These are phyloP conservation scores for Calophaca sinica DNA, from an alignment of 306 rosid species.

Conservation along the genomic window DNA sequence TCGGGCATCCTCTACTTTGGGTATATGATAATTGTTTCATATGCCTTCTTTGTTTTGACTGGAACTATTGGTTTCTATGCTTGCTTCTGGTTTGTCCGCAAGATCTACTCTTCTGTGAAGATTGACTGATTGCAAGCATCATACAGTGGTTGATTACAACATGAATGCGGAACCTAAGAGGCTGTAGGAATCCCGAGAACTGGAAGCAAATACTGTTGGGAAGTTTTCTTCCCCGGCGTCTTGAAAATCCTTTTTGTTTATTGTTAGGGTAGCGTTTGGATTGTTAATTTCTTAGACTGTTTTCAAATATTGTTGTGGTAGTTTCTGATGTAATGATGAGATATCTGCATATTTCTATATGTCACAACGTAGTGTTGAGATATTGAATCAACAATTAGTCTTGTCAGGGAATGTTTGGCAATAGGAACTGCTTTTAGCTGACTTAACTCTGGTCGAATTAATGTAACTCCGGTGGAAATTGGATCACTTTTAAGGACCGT, in stretches of 20 bases:
- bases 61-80: conserved; percentile 99
- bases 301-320: conserved; percentile 47
- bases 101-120: conserved; percentile 97
- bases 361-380: conserved; percentile 11
- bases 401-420: too few relatives aligned
- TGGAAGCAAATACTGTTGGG: conserved; percentile 44
- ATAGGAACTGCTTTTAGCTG: conserved; percentile 8
- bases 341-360: conserved; percentile 50
- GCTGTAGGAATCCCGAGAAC: conserved; percentile 36
- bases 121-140: conserved; percentile 74
- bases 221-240: conserved; percentile 48
- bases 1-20: conserved; percentile 96
- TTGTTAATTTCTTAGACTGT: conserved; percentile 50
- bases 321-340: conserved; percentile 50
- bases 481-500: too few relatives aligned
- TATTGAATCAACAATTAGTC: conserved; percentile 23
- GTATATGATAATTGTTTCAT: conserved; percentile 86
- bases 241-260: conserved; percentile 43
- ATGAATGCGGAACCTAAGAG: conserved; percentile 36
- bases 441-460: not conserved
- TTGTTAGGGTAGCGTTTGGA: conserved; percentile 57
- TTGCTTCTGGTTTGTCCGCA: conserved; percentile 96
- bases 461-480: not conserved
- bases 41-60: conserved; percentile 90
- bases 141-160: conserved; percentile 24